Percentiles rank a stretch among this genome's conserved stretches.
Evolutionary conservation across 2,329 filamentous ascomycete species (phyloP).

Genomic region (Bipolaris victoriae): DNA sequence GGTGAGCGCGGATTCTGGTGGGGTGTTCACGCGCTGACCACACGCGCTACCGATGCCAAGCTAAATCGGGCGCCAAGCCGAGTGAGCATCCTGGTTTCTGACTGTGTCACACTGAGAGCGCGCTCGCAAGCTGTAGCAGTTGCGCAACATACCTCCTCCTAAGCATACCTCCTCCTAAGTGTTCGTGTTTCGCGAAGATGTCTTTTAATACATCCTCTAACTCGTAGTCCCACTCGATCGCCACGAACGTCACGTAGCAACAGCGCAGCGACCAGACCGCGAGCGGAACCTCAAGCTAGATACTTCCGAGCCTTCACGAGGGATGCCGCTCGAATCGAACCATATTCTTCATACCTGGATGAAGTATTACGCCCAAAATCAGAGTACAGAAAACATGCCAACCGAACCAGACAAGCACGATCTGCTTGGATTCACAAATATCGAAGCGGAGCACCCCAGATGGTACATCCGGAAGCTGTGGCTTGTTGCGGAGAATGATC

Average conservation of each 20-base stretch:
- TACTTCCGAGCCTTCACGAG: constrained; percentile 3
- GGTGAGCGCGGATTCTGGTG: too few species aligned
- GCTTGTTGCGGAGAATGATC: constrained; percentile 6
- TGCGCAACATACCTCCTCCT: background rate
- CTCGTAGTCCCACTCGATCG: constrained; percentile 2
- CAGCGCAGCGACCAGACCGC: constrained; percentile 3
- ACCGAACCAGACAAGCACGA: constrained; percentile 3
- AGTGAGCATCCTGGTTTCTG: background rate
- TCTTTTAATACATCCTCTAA: background rate
- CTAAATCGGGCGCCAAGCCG: background rate
- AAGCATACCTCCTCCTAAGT: background rate
- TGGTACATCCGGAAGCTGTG: constrained; percentile 5
- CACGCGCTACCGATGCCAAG: too few species aligned
- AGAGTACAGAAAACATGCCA: background rate
- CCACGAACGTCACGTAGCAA: constrained; percentile 7
- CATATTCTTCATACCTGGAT: constrained; percentile 4
- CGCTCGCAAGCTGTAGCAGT: background rate
- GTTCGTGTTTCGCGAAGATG: background rate
- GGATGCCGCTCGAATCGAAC: constrained; percentile 8
- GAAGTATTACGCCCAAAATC: background rate
- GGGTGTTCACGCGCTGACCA: too few species aligned
- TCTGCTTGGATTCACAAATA: constrained; percentile 6
- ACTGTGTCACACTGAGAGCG: background rate
- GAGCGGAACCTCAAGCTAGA: background rate
- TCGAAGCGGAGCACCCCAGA: constrained; percentile 2